Evolutionary conservation across 345 rosid species (phyloP).

Genomic region (Aurinia saxatilis): DNA sequence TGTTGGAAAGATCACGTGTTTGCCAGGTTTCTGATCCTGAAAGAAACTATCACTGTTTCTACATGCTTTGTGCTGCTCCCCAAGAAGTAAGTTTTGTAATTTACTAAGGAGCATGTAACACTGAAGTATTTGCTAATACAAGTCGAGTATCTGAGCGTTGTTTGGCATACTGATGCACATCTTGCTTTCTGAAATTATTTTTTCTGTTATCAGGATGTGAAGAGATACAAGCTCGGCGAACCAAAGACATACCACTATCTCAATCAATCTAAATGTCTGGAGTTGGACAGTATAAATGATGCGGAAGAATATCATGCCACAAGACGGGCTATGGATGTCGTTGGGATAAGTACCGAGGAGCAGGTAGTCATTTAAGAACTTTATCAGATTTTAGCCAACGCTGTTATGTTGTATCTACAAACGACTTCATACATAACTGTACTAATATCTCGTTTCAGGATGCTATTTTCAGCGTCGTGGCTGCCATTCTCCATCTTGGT

Average conservation of each 20-base stretch:
- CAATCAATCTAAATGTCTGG: conserved; percentile 84
- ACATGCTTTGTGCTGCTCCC: conserved; percentile 99
- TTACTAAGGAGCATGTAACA: conserved; percentile 1
- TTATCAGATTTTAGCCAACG: neutral
- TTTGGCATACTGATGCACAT: neutral
- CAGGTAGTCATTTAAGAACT: conserved; percentile 46
- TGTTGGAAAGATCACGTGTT: conserved; percentile 98
- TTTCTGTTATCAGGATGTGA: conserved; percentile 48
- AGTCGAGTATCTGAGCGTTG: neutral
- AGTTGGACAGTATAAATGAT: conserved; percentile 82
- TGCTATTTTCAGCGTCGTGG: conserved; percentile 74
- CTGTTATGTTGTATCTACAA: conserved; percentile 17
- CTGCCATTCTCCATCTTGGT: conserved; percentile 95
- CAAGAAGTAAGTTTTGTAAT: conserved; percentile 52
- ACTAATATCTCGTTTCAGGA: conserved; percentile 23
- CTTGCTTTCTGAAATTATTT: neutral
- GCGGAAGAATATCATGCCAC: conserved; percentile 80
- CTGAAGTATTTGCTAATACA: neutral
- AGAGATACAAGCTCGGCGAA: conserved; percentile 61
- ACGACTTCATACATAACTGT: neutral
- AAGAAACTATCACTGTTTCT: conserved; percentile 99
- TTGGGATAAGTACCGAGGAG: conserved; percentile 79
- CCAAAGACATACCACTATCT: conserved; percentile 87
- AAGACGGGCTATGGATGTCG: conserved; percentile 89
- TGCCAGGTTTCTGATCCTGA: conserved; percentile 99